Base-by-base conservation (phyloP, 768 basidiomycete genomes). In the Amanita rubescens region DNA sequence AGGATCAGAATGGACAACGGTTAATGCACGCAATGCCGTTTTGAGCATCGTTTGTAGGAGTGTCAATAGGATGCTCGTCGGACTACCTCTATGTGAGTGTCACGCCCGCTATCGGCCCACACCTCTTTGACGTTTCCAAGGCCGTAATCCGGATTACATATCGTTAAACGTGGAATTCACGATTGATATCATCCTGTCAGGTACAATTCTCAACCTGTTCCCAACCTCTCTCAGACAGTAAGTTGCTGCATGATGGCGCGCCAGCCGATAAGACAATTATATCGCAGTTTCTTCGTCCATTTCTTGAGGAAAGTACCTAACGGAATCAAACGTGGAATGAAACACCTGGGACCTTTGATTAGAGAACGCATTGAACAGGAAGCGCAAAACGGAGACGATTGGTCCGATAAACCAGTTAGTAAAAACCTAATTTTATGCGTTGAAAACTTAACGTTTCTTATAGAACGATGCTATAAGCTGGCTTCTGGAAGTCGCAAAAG, bases 401-500 rank as follows among this genome's bases (percentile, higher is more conserved):
- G 64, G 61, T 54, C 60, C 9, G 66, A 58, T 0, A 70, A 65
- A 57, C 68, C 69, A 15, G 67, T 69, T 24, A 34, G 59, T 33
- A 8, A 3, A 7, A 19, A 10, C 8, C 20, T n/a, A 11, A 14
- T 32, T 3, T n/a, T 49, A 22, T 12, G n/a, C 50, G 54, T 24
- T 17, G 58, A 0, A 58, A 24, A 4, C 10, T 50, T 9, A 34
- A 19, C 11, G 3, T 17, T 6, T 14, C n/a, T 5, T 22, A 4
- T 38, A 78, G 78, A 70, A 71, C 46, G 77, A 79, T 52, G 55
- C 78, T 22, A 63, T 79, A 0, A 66, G 70, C n/a, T 81, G 76
- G 76, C 60, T 78, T 6, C 64, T 79, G 33, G 75, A 75, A 41
- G 63, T 60, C 6, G 0, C 57, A 62, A 6, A 65, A 63, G 6